Evolutionary conservation across 2,329 filamentous ascomycete genomes (phyloP), one percentile per base, ranked within the genome.

Genomic region (Phialocephala subalpina): DNA sequence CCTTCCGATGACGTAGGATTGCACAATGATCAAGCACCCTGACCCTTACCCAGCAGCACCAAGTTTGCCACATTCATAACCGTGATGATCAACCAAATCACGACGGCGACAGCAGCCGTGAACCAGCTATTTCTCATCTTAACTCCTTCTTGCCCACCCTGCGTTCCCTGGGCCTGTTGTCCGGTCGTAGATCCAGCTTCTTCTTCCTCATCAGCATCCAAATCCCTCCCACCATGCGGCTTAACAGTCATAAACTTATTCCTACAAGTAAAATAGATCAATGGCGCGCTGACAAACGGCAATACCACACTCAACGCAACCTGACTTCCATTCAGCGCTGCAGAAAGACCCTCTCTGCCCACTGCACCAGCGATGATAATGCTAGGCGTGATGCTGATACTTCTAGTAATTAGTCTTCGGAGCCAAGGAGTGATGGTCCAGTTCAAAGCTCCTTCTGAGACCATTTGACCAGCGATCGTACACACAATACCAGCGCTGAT

Each of bases 391-490:
- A 97, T 94, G 74, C 90, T 93, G 76, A 97, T 92, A 58, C 85
- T 87, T 29, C 93, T 86, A 0, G 93, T 97, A 58, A 95, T 78
- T 3, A 97, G 84, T 12, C 93, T 86, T 2, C 93, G 89, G 11
- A 94, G 74, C 93, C 93, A 97, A 0, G 93, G 93, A 67, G 84
- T 83, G 36, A 94, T 78, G 5, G 80, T 87, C 91, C 92, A 94
- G 56, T 88, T 87, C 53, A 97, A 78, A 67, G 93, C 92, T 7
- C 93, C 93, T 77, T 97, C 93, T 68, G 88, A 90, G 25, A 97
- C 90, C 89, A 97, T 96, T 77, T 97, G 93, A 0, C 93, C 93
- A 0, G 93, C 87, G 71, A 97, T 96, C 1, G 94, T 97, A 80
- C 93, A 97, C 2, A 97, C 90, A 40, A 97, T 92, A 6, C 93